Base-by-base conservation (phyloP, 352 stramenopile species). In the Phytophthora colocasiae region DNA sequence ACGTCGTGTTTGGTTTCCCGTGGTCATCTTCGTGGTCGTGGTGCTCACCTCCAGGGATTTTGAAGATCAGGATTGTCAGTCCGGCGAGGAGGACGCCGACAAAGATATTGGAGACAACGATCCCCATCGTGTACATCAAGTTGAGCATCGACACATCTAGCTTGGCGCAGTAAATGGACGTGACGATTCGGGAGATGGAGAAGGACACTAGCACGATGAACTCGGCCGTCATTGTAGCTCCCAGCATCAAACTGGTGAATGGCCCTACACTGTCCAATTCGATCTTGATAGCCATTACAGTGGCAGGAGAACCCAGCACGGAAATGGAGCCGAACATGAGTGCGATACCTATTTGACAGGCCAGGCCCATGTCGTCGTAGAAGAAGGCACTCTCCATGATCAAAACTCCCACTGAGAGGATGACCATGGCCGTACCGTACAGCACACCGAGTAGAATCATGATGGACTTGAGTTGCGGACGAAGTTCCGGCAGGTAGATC, bases 221-320 rank as follows among this genome's bases (percentile, higher is more conserved):
- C 70, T 91, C 83, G 34, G 83, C 78, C 6, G 66, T 83, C 83
- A 91, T 91, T 9, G 81, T 90, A 12, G 81, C 71, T 6, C 83
- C 83, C 1, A 91, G 77, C 83, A 91, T 91, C n/a, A 91, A 69
- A 50, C 80, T 90, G 6, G 83, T 91, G 56, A 91, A 91, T 0
- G 79, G 81, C 9, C 83, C 83, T 9, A 87, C 83, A 38, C 80
- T 87, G 44, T 91, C 83, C 39, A 90, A 63, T 57, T 90, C 81
- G 45, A 89, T 90, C 63, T 90, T 88, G 77, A 90, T 90, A 11
- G 81, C 81, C 80, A 90, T 88, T 43, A 87, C 78, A 32, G 81
- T 90, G 9, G 77, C 81, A 1, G 81, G 81, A 29, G 81, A 90
- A 3, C 70, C 80, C 14, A 89, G 56, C 2, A 90, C 81, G 12